Percentiles rank a stretch among this genome's conserved stretches.
phyloP scores from a whole-genome alignment of 2,329 filamentous ascomycete genomes.

The Diplodia intermedia region DNA sequence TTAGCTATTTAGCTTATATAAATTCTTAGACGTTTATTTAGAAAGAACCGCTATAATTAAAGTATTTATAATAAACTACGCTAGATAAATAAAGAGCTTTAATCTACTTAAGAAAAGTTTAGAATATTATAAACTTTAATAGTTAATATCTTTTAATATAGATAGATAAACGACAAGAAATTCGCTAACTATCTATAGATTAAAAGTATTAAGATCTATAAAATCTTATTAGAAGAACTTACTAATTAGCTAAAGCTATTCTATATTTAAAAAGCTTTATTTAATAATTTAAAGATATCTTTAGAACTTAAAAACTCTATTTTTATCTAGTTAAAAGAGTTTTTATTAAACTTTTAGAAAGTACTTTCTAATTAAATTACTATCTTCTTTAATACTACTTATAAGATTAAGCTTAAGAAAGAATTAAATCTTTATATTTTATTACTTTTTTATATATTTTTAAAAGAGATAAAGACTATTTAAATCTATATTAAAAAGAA shows the following conservation, averaged over 20 bases:
- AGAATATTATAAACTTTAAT: too few relatives aligned
- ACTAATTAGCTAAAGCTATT: neutral
- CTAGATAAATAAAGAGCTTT: too few relatives aligned
- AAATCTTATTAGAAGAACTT: neutral
- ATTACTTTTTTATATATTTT: neutral
- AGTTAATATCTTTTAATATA: neutral
- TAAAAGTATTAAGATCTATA: neutral
- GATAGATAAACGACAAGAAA: neutral
- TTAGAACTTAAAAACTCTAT: neutral
- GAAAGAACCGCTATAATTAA: neutral
- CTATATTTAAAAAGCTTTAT: neutral
- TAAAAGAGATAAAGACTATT: neutral
- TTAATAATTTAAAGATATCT: neutral
- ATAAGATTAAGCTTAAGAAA: neutral
- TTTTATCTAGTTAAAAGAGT: too few relatives aligned
- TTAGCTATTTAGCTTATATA: too few relatives aligned
- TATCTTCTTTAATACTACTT: neutral
- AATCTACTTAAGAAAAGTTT: too few relatives aligned
- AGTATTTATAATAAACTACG: too few relatives aligned
- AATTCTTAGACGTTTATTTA: neutral
- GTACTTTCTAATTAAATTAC: neutral
- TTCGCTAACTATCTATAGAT: neutral
- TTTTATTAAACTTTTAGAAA: too few relatives aligned
- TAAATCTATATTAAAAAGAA: neutral
- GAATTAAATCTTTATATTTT: neutral